Percentiles rank a stretch among this genome's conserved stretches.
phyloP scores from a whole-genome alignment of 306 rosid genomes.

The Glycine latifolia region DNA sequence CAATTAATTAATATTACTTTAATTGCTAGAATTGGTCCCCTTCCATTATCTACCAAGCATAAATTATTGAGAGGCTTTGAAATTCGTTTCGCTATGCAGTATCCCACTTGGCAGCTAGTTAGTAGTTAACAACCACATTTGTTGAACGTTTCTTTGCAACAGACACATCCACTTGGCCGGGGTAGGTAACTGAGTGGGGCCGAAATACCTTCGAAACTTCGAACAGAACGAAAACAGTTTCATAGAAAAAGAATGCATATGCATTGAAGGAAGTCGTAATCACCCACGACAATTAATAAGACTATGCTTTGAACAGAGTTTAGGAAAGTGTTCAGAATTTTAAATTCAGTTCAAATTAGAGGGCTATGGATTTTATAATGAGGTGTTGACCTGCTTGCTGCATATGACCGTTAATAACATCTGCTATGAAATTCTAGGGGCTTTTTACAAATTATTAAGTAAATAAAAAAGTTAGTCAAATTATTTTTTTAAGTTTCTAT shows the following conservation, averaged over 20 bases:
- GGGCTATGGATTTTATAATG: neutral
- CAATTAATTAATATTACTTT: neutral
- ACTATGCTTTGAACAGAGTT: neutral
- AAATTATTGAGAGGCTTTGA: neutral
- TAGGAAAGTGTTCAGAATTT: neutral
- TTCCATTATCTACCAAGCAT: slow-evolving; percentile 22
- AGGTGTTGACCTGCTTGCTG: neutral
- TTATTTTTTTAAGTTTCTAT: neutral
- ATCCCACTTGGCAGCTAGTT: neutral
- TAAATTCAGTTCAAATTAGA: slow-evolving; percentile 26
- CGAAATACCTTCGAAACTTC: neutral
- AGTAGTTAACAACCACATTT: slow-evolving; percentile 1
- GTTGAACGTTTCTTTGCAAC: slow-evolving; percentile 9
- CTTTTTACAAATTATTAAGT: no score
- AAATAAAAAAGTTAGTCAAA: no score
- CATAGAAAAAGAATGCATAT: neutral
- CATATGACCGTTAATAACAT: slow-evolving; percentile 9
- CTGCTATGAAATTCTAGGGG: no score
- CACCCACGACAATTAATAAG: no score
- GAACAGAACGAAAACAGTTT: neutral
- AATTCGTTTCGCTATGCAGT: neutral
- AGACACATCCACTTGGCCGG: neutral
- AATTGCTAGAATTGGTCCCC: slow-evolving; percentile 14
- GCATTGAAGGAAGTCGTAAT: neutral
- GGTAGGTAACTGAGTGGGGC: slow-evolving; percentile 5